Conservation (phyloP, 2,329 filamentous ascomycete genomes). For the Gremmenia infestans region DNA sequence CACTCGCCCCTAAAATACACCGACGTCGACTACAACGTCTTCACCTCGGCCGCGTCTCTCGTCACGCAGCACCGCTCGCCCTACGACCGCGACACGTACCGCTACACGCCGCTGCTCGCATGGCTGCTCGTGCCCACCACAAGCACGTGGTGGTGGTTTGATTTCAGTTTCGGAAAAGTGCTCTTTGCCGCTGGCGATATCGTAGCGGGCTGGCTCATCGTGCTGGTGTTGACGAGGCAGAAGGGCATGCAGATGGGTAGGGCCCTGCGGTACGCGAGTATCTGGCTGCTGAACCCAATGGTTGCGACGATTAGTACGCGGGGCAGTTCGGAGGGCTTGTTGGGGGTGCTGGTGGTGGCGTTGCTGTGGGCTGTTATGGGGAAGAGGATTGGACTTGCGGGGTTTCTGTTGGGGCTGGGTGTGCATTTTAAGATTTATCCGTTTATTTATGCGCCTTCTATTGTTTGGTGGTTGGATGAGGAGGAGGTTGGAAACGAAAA, state of each 20-base stretch:
- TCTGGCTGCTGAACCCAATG: constrained; percentile 98
- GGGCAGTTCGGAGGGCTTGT: constrained; percentile 85
- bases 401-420: constrained; percentile 69
- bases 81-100: constrained; percentile 88
- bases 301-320: constrained; percentile 94
- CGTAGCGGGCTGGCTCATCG: constrained; percentile 75
- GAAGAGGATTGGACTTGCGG: constrained; percentile 59
- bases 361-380: constrained; percentile 77
- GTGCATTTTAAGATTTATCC: constrained; percentile 99
- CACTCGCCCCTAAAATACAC: constrained; percentile 94
- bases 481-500: constrained; percentile 36
- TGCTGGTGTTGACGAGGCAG: constrained; percentile 43
- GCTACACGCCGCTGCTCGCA: constrained; percentile 89
- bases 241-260: constrained; percentile 35
- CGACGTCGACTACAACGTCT: constrained; percentile 97
- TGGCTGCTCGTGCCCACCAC: constrained; percentile 85
- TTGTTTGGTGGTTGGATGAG: constrained; percentile 74
- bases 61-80: constrained; percentile 64
- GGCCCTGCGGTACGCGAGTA: constrained; percentile 72
- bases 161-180: constrained; percentile 79
- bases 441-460: constrained; percentile 84
- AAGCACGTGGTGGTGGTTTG: constrained; percentile 37
- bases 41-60: constrained; percentile 88
- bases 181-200: constrained; percentile 83
- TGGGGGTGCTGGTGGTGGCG: constrained; percentile 79